Evolutionary conservation across 2,329 filamentous ascomycete genomes (phyloP), one percentile per base, ranked within the genome.

Genomic region (Aureobasidium mangrovei): DNA sequence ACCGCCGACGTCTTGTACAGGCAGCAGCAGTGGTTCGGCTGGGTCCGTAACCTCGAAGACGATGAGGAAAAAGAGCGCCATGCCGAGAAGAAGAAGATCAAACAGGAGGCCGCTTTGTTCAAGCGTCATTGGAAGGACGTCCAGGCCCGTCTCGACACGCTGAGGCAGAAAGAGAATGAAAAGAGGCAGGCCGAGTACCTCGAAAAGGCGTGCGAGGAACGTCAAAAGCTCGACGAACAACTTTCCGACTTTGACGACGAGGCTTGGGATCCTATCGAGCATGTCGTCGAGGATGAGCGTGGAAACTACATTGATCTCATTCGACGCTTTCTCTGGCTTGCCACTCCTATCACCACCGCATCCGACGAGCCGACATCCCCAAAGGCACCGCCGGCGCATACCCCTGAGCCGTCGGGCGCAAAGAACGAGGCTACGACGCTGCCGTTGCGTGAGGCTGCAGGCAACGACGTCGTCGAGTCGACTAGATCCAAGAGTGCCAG

Each of bases 191-290:
- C 76, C 42, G 65, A 67, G 5, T 76, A 69, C 54, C 65, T 78
- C 4, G 67, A 77, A 33, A 61, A 70, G 41, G 67, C 65, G 1
- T 75, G 72, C 59, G 64, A 66, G 46, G 70, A 76, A 56, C 65
- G 72, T 1, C 60, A 72, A 44, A 66, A 62, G 24, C 63, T 70
- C 12, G 41, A 57, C 1, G 65, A 62, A 26, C 63, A 68, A n/a
- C 44, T 57, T 4, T 56, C 58, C 18, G 66, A 68, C 44, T 65
- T 63, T 27, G 67, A 69, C 29, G 67, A 68, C 27, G 69, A 69
- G 56, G 64, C 69, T 36, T 77, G 74, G 74, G 74, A 77, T 64
- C 74, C 73, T 5, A 74, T 76, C 47, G 71, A 75, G 35, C 72
- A 77, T 59, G 66, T 74, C 2, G 58, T 73, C 39, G 70, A 74